phyloP scores from a whole-genome alignment of 441 rosid genomes.

The Jatropha podagrica region DNA sequence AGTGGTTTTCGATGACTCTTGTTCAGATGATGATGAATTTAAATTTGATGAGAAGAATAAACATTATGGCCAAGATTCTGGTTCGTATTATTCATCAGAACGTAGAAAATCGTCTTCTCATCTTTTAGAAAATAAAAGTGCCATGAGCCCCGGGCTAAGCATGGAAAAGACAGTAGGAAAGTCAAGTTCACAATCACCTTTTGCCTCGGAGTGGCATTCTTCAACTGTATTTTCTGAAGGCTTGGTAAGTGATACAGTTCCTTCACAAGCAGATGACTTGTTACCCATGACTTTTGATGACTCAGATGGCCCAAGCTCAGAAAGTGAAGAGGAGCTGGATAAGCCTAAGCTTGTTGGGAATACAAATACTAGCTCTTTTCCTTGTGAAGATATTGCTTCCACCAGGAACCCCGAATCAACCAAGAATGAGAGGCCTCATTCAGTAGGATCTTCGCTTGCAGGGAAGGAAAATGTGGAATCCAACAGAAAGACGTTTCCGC shows the following conservation, averaged over 20 bases:
- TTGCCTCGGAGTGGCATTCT: constrained; percentile 35
- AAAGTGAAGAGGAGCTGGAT: constrained; percentile 44
- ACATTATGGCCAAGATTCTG: constrained; percentile 28
- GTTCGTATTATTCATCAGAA: constrained; percentile 35
- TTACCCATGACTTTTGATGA: constrained; percentile 52
- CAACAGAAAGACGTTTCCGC: constrained; percentile 19
- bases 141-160: constrained; percentile 35
- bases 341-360: constrained; percentile 31
- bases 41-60: constrained; percentile 36
- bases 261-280: constrained; percentile 37
- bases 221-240: constrained; percentile 39
- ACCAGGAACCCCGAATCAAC: constrained; percentile 21
- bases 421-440: constrained; percentile 6
- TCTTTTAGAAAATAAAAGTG: constrained; percentile 28
- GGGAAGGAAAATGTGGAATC: constrained; percentile 25
- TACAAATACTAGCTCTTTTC: constrained; percentile 10
- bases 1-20: constrained; percentile 58
- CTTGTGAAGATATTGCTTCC: constrained; percentile 13
- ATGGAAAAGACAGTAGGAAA: constrained; percentile 30
- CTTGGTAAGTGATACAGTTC: constrained; percentile 35
- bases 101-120: constrained; percentile 37
- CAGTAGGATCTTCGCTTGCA: constrained; percentile 12
- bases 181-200: constrained; percentile 33
- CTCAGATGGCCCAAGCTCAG: constrained; percentile 52
- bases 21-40: constrained; percentile 42